Evolutionary conservation across 257 asterid species (phyloP), one percentile per base, ranked within the genome.

Genomic region (Gentiana macrophylla): DNA sequence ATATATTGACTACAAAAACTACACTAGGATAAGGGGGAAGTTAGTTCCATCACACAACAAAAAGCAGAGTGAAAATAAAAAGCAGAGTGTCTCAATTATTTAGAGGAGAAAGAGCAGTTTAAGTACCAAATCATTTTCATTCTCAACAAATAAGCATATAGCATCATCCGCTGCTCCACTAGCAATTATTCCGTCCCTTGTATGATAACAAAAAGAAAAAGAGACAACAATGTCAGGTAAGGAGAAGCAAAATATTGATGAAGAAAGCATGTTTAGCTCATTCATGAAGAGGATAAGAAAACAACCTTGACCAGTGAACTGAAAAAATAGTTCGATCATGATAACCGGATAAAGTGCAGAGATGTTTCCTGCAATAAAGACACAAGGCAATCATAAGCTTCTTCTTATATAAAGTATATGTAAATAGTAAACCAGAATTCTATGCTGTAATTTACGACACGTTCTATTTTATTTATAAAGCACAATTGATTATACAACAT

Each of bases 121-220:
- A 35, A 13, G 15, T 81, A 92, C 99, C 99, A 38, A 59, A 64
- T 62, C 69, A 53, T 79, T 84, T 56, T 79, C 70, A 66, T 61
- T 79, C 75, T 80, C 86, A 53, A 77, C 87, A 73, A 92, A 92
- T 55, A 92, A 68, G 62, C 99, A 78, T 67, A 92, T 83, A 61
- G 94, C 89, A 74, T 88, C 80, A 76, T 88, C 97, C 67, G 94
- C 95, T 60, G 95, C 97, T 59, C 91, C 99, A 64, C 64, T 85
- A 59, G 80, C 77, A 48, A 92, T 79, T 65, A 92, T 73, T 62
- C 94, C 97, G 52, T 85, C 97, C 70, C 99, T 92, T 68, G 51
- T 50, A 75, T 57, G 56, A 71, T 67, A 12, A 62, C 59, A 51
- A 32, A 57, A 56, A 41, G 56, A 38, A 12, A 24, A 54, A n/a